Evolutionary conservation across 2,329 filamentous ascomycete species (phyloP), one percentile per base, ranked within the genome.

Genomic region (Fusarium subglutinans): DNA sequence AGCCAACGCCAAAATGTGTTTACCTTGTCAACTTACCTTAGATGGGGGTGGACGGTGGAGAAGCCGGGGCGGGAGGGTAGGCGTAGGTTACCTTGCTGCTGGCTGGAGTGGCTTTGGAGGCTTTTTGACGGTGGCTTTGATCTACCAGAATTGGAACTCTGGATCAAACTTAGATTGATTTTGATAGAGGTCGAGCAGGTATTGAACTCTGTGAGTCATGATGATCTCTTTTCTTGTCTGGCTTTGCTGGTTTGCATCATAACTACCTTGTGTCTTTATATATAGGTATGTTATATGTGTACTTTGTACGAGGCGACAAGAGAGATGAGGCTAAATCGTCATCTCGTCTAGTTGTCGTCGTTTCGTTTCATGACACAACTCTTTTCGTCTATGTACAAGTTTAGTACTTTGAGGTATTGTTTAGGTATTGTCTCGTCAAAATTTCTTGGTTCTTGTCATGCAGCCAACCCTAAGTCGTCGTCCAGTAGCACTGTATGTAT

Each of bases 111-210:
- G 70, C 45, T 61, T 57, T 45, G 41, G 58, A 61, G 62, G 61
- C 65, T 59, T 66, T 53, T 50, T 51, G 43, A 37, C 20, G 55
- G 69, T 50, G 69, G 67, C 69, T 68, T 62, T 59, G 65, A 71
- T 71, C 48, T 56, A 64, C 65, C 41, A 56, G 51, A 48, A 56
- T 55, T 72, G 57, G 44, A 69, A 72, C 45, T 59, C 28, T 30
- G 30, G 51, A 53, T 37, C 44, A 54, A 72, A 62, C 51, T 44
- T 40, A 54, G 41, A 64, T 53, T 45, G 30, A 58, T 24, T 58
- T 70, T 44, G 41, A 47, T 37, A 40, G 33, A 24, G 38, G 43
- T 41, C 22, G 50, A 41, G 22, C 18, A 24, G 24, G 24, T 24
- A 14, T 26, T 47, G 24, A 54, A 48, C 26, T 58, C 33, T 70